These are phyloP conservation scores for Lagenidium giganteum DNA, from an alignment of 352 stramenopile species.

Conservation along the genomic window DNA sequence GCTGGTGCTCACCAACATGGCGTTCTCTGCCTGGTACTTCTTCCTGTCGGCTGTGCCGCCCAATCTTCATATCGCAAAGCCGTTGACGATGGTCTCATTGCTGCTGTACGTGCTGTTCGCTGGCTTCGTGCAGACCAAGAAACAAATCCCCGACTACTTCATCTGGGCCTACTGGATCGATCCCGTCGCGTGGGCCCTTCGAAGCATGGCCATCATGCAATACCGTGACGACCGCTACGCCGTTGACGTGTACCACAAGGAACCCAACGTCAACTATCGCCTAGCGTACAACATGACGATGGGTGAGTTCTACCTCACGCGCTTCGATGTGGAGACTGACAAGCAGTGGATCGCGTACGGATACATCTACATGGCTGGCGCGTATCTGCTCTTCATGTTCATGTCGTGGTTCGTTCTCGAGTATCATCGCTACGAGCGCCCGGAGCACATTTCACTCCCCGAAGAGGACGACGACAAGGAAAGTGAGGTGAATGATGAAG, in stretches of 20 bases:
- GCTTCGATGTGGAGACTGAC: slow-evolving; percentile 39
- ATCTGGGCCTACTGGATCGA: slow-evolving; percentile 78
- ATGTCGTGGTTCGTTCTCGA: slow-evolving; percentile 44
- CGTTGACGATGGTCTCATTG: slow-evolving; percentile 49
- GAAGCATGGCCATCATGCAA: slow-evolving; percentile 36
- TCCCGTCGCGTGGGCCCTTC: slow-evolving; percentile 50
- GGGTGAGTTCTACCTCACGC: slow-evolving; percentile 37
- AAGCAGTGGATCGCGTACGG: slow-evolving; percentile 38
- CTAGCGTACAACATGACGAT: slow-evolving; percentile 36
- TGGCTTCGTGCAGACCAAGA: slow-evolving; percentile 51
- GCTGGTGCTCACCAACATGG: slow-evolving; percentile 58
- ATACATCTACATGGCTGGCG: slow-evolving; percentile 35
- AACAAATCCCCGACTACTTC: slow-evolving; percentile 45
- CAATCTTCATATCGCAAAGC: slow-evolving; percentile 45
- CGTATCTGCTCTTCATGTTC: slow-evolving; percentile 55
- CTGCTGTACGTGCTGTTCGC: slow-evolving; percentile 64
- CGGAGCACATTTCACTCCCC: slow-evolving; percentile 33
- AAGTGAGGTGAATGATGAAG: slow-evolving; percentile 1
- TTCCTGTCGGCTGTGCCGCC: slow-evolving; percentile 33
- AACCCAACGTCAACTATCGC: too few species aligned
- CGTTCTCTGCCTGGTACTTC: slow-evolving; percentile 49
- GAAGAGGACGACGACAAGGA: slow-evolving; percentile 9
- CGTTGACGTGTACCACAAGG: slow-evolving; percentile 27
- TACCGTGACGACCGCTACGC: slow-evolving; percentile 33
- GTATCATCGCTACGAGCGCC: slow-evolving; percentile 53